Conservation (phyloP, 2,329 filamentous ascomycete genomes). For the Colletotrichum noveboracense region DNA sequence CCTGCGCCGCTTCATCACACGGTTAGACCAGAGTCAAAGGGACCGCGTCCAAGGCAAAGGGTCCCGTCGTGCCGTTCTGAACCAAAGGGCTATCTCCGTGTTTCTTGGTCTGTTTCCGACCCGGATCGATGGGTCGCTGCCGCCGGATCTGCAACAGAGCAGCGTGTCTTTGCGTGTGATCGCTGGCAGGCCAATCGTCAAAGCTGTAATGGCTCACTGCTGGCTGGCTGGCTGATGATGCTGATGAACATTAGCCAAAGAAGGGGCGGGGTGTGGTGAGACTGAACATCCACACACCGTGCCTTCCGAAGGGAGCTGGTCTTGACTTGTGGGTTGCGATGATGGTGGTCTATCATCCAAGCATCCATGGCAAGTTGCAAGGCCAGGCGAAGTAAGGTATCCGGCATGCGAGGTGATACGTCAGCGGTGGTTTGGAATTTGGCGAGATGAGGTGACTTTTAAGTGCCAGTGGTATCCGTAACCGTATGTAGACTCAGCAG, state of each 20-base stretch:
- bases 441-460: slow-evolving; percentile 13
- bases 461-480: neutral
- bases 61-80: neutral
- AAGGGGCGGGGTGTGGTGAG: slow-evolving; percentile 2
- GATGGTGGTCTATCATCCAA: neutral
- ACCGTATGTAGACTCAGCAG: neutral
- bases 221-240: neutral
- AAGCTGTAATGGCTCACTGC: neutral
- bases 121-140: slow-evolving; percentile 11
- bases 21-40: neutral
- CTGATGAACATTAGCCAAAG: neutral
- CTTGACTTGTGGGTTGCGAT: neutral
- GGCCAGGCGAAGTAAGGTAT: neutral
- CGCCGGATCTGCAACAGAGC: slow-evolving; percentile 13
- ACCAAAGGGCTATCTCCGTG: neutral
- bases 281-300: neutral
- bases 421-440: slow-evolving; percentile 3
- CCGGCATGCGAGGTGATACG: neutral
- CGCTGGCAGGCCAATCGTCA: neutral
- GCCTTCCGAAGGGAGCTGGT: neutral
- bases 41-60: neutral
- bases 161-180: slow-evolving; percentile 6
- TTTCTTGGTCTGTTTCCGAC: neutral
- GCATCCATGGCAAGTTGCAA: neutral
- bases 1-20: neutral